phyloP scores from a whole-genome alignment of 352 stramenopile genomes.

The Globisporangium irregulare region DNA sequence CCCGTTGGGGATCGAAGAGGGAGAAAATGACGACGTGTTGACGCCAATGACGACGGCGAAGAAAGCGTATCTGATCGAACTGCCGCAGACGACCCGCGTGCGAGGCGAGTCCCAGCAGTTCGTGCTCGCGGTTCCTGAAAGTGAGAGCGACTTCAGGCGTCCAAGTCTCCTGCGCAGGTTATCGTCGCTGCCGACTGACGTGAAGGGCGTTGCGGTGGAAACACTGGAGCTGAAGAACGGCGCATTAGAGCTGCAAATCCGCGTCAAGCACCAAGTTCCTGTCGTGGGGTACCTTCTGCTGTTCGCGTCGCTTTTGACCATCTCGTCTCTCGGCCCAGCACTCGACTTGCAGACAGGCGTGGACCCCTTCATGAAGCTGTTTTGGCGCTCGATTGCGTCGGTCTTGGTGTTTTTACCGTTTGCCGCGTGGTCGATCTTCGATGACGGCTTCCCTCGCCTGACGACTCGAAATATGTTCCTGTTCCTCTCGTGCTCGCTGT shows the following conservation, averaged over 20 bases:
- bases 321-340: constrained; percentile 72
- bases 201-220: constrained; percentile 72
- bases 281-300: constrained; percentile 76
- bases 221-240: constrained; percentile 65
- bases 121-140: constrained; percentile 69
- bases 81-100: constrained; percentile 40
- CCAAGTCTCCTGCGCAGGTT: constrained; percentile 55
- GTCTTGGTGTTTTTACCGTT: constrained; percentile 70
- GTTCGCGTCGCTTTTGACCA: constrained; percentile 63
- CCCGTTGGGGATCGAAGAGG: constrained; percentile 24
- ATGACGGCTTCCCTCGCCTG: constrained; percentile 54
- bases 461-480: constrained; percentile 61
- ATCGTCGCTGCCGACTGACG: constrained; percentile 62
- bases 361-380: constrained; percentile 81
- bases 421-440: constrained; percentile 42
- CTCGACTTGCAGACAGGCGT: constrained; percentile 70
- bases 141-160: constrained; percentile 49
- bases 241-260: constrained; percentile 62
- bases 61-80: constrained; percentile 78
- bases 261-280: constrained; percentile 74
- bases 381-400: constrained; percentile 78
- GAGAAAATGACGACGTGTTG: constrained; percentile 18
- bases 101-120: constrained; percentile 54
- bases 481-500: constrained; percentile 62
- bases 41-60: constrained; percentile 40